Base-by-base conservation (phyloP, 805 yeast species). In the Metschnikowia vanudenii region DNA sequence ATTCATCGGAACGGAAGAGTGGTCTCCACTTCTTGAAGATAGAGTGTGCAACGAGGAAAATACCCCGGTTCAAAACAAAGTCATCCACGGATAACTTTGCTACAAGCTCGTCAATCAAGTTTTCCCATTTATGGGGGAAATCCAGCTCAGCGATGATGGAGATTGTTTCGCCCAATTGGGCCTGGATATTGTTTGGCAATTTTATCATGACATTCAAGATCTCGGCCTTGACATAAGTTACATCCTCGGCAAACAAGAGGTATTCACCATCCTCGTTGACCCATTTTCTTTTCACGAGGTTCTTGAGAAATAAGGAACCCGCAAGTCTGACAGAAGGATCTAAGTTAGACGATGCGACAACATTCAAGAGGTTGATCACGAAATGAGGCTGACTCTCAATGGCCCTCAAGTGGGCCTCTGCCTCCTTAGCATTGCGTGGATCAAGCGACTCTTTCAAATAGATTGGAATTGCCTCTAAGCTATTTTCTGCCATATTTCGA, bases 21-120 rank as follows among this genome's bases (percentile, higher is more conserved):
- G 97, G 96, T 60, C 99, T 79, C 99, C 99, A 94, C 68, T 96
- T 82, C 64, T 86, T 89, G 71, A 92, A 95, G 50, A 94, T 92
- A 1, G 97, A 88, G 64, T 94, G 99, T 4, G 97, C 95, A 17
- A 95, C 98, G 9, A 82, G 78, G 46, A 95, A 71, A 4, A 95
- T 91, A 44, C 97, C 96, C 56, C 84, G 86, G 63, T 90, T 89
- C 43, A 81, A 77, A 12, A 75, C 73, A 75, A 86, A 80, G 59
- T 88, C 89, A n/a, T 75, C 76, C 3, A 69, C 63, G 2, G 84
- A 78, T 39, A 94, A 72, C 59, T 82, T 83, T 1, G 73, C 58
- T 0, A 90, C 88, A 50, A 94, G 74, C 46, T 84, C 85, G 55
- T 85, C 88, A 29, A 89, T 71, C 50, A 94, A 74, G 42, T 78